Evolutionary conservation across 768 basidiomycete genomes (phyloP).

Genomic region (Russula sp.): DNA sequence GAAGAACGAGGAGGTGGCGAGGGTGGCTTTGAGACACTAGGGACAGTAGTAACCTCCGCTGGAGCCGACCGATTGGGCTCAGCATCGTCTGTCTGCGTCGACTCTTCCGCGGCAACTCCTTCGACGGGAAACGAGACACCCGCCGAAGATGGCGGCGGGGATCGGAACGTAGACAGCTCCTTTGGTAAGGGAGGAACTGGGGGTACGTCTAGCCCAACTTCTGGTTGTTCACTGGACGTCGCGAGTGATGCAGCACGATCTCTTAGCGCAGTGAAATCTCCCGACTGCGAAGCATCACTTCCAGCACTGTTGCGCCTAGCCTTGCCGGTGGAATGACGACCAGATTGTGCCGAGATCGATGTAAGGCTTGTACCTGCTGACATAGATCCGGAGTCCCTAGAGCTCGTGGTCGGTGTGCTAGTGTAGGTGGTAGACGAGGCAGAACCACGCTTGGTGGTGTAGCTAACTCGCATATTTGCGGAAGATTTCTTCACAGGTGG

Average conservation of each 20-base stretch:
- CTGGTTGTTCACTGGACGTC: slow-evolving; percentile 49
- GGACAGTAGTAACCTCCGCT: slow-evolving; percentile 43
- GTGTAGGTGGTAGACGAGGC: slow-evolving; percentile 84
- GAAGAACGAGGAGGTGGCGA: slow-evolving; percentile 25
- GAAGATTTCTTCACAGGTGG: slow-evolving; percentile 58
- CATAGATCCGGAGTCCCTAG: slow-evolving; percentile 80
- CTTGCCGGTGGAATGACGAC: slow-evolving; percentile 59
- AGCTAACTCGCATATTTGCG: slow-evolving; percentile 56
- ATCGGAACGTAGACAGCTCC: slow-evolving; percentile 71
- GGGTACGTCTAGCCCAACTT: slow-evolving; percentile 61
- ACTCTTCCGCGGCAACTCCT: slow-evolving; percentile 32
- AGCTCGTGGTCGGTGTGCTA: slow-evolving; percentile 67
- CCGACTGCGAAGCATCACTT: slow-evolving; percentile 72
- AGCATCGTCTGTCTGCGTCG: slow-evolving; percentile 37
- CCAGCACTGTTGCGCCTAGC: slow-evolving; percentile 75
- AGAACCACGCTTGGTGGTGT: slow-evolving; percentile 82
- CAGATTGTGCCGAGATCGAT: slow-evolving; percentile 64
- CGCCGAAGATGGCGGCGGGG: slow-evolving; percentile 56
- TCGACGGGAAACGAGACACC: slow-evolving; percentile 43
- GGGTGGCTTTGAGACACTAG: slow-evolving; percentile 27
- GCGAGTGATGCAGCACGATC: slow-evolving; percentile 62
- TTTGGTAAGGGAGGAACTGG: slow-evolving; percentile 92
- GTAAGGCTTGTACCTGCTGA: slow-evolving; percentile 73
- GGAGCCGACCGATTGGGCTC: slow-evolving; percentile 43
- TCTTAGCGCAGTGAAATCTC: slow-evolving; percentile 54